Conservation (phyloP, 129 eudicot species). For the Flaveria ramosissima region DNA sequence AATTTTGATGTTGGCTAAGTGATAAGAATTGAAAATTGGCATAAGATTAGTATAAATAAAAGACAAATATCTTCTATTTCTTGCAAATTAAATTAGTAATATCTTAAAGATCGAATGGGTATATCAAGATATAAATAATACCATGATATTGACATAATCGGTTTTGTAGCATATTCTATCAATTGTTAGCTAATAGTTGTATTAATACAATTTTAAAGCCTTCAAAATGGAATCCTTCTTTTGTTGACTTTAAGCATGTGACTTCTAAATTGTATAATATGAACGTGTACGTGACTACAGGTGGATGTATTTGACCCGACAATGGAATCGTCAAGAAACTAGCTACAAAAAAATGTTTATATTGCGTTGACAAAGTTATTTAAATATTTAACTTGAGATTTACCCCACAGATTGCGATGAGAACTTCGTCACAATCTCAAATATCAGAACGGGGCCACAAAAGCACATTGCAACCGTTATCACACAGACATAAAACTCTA, state of each 20-base stretch:
- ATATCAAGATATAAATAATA: background rate
- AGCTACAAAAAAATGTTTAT: background rate
- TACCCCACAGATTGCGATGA: too few relatives aligned
- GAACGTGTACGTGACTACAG: background rate
- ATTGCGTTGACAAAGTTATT: background rate
- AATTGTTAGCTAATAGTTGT: constrained; percentile 18
- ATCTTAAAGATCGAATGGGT: background rate
- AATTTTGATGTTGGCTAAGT: background rate
- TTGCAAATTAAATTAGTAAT: background rate
- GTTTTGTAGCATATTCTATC: constrained; percentile 17
- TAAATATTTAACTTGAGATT: too few relatives aligned
- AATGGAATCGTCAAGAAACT: constrained; percentile 1
- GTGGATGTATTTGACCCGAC: constrained; percentile 16
- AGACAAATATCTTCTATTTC: background rate
- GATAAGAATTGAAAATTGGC: background rate
- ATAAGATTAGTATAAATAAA: background rate
- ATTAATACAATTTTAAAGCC: constrained; percentile 1
- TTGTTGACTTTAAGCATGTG: constrained; percentile 32
- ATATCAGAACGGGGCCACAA: too few relatives aligned
- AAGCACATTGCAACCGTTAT: too few relatives aligned
- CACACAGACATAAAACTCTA: too few relatives aligned
- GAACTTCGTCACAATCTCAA: too few relatives aligned
- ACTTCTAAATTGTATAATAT: constrained; percentile 14
- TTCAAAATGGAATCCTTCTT: constrained; percentile 26
- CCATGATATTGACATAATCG: constrained; percentile 1